Evolutionary conservation across 805 yeast species (phyloP).

Genomic region (Torulaspora indica): DNA sequence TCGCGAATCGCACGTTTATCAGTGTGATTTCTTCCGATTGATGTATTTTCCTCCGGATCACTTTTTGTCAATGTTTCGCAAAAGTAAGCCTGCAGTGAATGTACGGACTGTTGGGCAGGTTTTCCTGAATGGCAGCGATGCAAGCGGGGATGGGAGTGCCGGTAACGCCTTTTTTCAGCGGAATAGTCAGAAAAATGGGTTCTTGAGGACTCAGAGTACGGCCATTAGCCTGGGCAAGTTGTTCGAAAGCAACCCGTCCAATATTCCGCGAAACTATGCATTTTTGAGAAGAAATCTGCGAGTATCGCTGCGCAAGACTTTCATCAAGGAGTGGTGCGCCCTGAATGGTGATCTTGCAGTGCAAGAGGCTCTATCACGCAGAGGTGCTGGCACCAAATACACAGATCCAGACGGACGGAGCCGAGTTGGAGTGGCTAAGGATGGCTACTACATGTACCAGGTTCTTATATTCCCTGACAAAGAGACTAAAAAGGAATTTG

Average conservation of each 20-base stretch:
- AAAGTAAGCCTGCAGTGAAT: constrained; percentile 30
- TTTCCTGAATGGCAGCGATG: constrained; percentile 19
- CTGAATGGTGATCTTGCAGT: constrained; percentile 23
- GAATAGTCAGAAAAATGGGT: constrained; percentile 11
- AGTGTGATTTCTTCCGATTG: constrained; percentile 24
- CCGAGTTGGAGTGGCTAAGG: constrained; percentile 27
- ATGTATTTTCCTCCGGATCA: constrained; percentile 31
- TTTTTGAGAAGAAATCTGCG: constrained; percentile 24
- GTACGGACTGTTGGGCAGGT: constrained; percentile 19
- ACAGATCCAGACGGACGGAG: constrained; percentile 14
- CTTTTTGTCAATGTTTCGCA: constrained; percentile 28
- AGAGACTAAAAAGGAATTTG: constrained; percentile 14
- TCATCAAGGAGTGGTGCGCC: constrained; percentile 26
- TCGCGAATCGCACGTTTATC: constrained; percentile 20
- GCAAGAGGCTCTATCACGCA: constrained; percentile 5
- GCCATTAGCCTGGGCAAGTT: constrained; percentile 4
- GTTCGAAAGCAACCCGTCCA: constrained; percentile 14
- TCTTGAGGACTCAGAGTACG: constrained; percentile 12
- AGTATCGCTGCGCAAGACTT: constrained; percentile 13
- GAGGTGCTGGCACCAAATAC: neutral
- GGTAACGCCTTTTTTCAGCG: constrained; percentile 3
- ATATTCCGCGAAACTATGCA: constrained; percentile 27
- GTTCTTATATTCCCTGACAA: constrained; percentile 24
- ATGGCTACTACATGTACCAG: constrained; percentile 31
- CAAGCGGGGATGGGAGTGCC: constrained; percentile 3